Conservation (phyloP, 1,284 basidiomycete genomes). For the Cutaneotrichosporon sp. region DNA sequence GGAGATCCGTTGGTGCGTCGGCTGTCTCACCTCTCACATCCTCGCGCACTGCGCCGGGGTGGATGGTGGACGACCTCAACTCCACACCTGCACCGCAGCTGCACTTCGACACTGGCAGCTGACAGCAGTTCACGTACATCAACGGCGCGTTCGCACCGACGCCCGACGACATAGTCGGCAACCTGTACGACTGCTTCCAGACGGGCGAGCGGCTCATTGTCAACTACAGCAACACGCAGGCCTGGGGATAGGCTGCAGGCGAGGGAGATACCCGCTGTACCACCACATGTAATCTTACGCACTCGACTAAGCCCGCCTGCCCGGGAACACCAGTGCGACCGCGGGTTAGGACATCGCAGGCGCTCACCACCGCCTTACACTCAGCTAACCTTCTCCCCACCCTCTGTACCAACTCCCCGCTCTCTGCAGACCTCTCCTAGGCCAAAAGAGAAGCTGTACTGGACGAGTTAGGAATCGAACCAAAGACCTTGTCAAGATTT, state of each 20-base stretch:
- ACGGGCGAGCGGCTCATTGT: slow-evolving; percentile 94
- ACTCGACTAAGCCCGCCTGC: too few relatives aligned
- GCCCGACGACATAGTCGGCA: slow-evolving; percentile 88
- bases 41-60: neutral
- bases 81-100: neutral
- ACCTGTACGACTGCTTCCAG: slow-evolving; percentile 80
- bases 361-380: too few relatives aligned
- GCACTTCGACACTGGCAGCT: neutral
- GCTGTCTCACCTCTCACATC: neutral
- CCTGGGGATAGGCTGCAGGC: slow-evolving; percentile 37
- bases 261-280: neutral
- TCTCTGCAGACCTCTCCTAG: neutral
- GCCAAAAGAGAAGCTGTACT: neutral
- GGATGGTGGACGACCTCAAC: too few relatives aligned
- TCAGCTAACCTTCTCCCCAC: too few relatives aligned
- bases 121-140: slow-evolving; percentile 88
- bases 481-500: slow-evolving; percentile 1
- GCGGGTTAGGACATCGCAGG: too few relatives aligned
- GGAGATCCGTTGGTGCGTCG: slow-evolving; percentile 79
- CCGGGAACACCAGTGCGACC: too few relatives aligned
- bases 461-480: slow-evolving; percentile 1
- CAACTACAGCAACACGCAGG: slow-evolving; percentile 65
- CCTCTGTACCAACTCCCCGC: neutral
- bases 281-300: neutral
- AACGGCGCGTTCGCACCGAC: slow-evolving; percentile 95